phyloP scores from a whole-genome alignment of 78 protist genomes.

The Planoprotostelium fungivorum region DNA sequence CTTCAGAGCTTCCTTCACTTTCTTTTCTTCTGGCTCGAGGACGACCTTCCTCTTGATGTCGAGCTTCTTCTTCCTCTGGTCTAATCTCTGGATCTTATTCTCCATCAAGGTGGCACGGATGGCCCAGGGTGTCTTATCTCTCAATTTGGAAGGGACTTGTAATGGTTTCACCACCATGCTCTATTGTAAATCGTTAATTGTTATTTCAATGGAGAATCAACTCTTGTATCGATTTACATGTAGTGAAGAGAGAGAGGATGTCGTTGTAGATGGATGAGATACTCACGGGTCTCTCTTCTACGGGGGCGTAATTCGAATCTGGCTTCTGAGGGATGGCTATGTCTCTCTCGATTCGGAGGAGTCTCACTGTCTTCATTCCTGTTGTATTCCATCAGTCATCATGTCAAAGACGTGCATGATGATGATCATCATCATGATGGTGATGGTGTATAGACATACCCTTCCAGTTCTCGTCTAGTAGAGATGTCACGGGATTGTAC shows the following conservation, averaged over 20 bases:
- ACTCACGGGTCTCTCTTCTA: conserved; percentile 18
- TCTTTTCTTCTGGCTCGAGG: conserved; percentile 2
- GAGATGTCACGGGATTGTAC: conserved; percentile 92
- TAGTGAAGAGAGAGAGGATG: background rate
- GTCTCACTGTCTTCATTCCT: conserved; percentile 70
- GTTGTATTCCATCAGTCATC: conserved; percentile 9
- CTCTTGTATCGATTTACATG: background rate
- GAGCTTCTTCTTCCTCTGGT: conserved; percentile 1
- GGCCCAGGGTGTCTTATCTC: conserved; percentile 1
- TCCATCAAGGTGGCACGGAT: background rate
- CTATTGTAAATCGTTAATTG: conserved; percentile 3
- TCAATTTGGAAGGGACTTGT: conserved; percentile 8
- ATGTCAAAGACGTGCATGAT: background rate
- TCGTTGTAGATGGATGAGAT: conserved; percentile 18
- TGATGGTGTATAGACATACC: background rate
- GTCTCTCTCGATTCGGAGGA: conserved; percentile 68
- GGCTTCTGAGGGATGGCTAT: conserved; percentile 56
- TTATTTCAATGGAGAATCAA: background rate
- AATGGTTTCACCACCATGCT: conserved; percentile 3
- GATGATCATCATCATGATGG: background rate
- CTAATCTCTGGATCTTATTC: conserved; percentile 7
- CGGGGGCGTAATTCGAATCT: conserved; percentile 73
- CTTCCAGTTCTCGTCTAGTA: conserved; percentile 26
- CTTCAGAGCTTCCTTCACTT: background rate
- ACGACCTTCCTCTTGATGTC: background rate